Percentiles rank a stretch among this genome's conserved stretches.
These are phyloP conservation scores for Cryptococcus depauperatus DNA, from an alignment of 1,284 basidiomycete genomes.

Conservation along the genomic window DNA sequence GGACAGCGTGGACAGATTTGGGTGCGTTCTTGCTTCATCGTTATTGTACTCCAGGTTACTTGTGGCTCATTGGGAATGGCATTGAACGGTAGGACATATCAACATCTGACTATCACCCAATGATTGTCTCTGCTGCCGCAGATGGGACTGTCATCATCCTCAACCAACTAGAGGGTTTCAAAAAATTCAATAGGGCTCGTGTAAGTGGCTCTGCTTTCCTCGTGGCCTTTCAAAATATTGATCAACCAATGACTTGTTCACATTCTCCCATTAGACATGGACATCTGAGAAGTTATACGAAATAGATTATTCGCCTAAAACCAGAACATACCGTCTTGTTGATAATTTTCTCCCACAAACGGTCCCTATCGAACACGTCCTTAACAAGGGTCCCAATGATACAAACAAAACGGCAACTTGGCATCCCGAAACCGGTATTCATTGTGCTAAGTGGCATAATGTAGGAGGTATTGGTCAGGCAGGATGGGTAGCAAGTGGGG, in stretches of 20 bases:
- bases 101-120: slow-evolving; percentile 76
- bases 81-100: slow-evolving; percentile 65
- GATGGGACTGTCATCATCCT: slow-evolving; percentile 60
- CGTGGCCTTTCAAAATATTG: not conserved
- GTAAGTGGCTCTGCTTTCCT: not conserved
- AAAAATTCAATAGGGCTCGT: not conserved
- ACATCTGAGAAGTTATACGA: slow-evolving; percentile 72
- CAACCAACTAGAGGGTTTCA: not conserved
- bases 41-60: not conserved
- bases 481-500: slow-evolving; percentile 64
- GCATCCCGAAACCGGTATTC: slow-evolving; percentile 64
- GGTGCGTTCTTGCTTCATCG: not conserved
- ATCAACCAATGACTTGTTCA: no score
- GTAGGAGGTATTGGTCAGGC: slow-evolving; percentile 60
- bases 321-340: slow-evolving; percentile 68
- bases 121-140: slow-evolving; percentile 66
- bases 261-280: slow-evolving; percentile 54
- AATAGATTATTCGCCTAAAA: slow-evolving; percentile 69
- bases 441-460: slow-evolving; percentile 69
- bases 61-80: not conserved
- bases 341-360: slow-evolving; percentile 67
- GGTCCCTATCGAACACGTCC: not conserved
- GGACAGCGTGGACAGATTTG: not conserved
- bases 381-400: not conserved
- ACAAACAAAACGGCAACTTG: slow-evolving; percentile 52